A percentile compares a stretch with the other conserved stretches of the same genome.
These are phyloP conservation scores for Acaromyces ingoldii DNA, from an alignment of 1,284 basidiomycete species.

Conservation along the genomic window DNA sequence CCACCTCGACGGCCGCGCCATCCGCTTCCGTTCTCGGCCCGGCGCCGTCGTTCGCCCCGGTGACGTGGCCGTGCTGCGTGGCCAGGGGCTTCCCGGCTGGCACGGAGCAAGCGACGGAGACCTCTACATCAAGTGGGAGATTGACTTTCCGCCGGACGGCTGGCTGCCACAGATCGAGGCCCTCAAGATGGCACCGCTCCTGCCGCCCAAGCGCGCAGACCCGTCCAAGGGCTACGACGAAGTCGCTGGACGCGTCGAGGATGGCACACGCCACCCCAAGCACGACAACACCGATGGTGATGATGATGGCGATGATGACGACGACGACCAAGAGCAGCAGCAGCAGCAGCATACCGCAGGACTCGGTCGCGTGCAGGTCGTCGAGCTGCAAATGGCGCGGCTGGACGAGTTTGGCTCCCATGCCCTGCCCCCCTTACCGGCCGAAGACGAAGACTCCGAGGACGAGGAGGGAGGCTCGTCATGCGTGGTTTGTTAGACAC, in stretches of 20 bases:
- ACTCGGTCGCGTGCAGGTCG: constrained; percentile 1
- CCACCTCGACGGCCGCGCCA: constrained; percentile 44
- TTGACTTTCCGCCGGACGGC: constrained; percentile 43
- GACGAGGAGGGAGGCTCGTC: constrained; percentile 1
- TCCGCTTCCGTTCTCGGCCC: constrained; percentile 21
- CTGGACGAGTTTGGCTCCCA: constrained; percentile 4
- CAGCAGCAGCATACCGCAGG: background rate
- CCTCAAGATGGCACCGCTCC: constrained; percentile 6
- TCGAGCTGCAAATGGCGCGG: background rate
- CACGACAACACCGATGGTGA: background rate
- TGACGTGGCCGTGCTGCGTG: constrained; percentile 33
- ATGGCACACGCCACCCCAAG: background rate
- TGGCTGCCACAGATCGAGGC: constrained; percentile 12
- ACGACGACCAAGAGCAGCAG: background rate
- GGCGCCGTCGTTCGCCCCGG: constrained; percentile 35
- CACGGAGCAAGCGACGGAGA: constrained; percentile 34
- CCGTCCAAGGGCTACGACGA: constrained; percentile 18
- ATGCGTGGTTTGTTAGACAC: too few relatives aligned
- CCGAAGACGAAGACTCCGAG: constrained; percentile 2
- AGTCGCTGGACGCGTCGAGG: constrained; percentile 1
- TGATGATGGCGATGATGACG: background rate
- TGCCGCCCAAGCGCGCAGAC: constrained; percentile 31
- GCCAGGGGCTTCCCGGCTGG: constrained; percentile 45
- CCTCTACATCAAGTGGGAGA: constrained; percentile 39
- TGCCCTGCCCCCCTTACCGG: background rate